Conservation (phyloP, 2,329 filamentous ascomycete genomes). For the Xylariales sp. region DNA sequence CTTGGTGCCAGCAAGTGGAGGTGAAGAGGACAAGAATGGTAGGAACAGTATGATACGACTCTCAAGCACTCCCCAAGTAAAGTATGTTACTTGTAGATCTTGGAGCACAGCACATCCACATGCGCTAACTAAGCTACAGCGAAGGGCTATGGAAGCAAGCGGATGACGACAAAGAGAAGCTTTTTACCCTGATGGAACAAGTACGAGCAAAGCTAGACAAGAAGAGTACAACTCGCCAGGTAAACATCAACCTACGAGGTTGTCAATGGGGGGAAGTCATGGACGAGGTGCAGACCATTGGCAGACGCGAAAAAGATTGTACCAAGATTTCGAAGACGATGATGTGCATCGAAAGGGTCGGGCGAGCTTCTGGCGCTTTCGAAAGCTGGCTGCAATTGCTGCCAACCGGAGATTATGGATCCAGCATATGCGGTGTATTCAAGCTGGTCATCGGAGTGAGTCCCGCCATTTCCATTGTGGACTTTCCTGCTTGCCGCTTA, state of each 20-base stretch:
- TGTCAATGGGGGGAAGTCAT: not conserved
- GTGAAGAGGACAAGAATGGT: too few species aligned
- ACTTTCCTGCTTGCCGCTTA: not conserved
- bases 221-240: not conserved
- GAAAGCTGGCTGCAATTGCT: not conserved
- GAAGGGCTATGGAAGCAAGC: not conserved
- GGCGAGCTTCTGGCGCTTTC: not conserved
- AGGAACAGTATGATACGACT: too few species aligned
- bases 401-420: not conserved
- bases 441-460: not conserved
- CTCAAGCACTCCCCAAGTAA: too few species aligned
- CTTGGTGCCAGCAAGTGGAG: too few species aligned
- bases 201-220: not conserved
- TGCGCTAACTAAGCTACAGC: too few species aligned
- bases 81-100: too few species aligned
- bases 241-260: not conserved
- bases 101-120: too few species aligned
- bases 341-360: not conserved
- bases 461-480: not conserved
- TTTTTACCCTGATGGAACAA: not conserved
- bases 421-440: constrained; percentile 5
- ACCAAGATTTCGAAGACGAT: not conserved
- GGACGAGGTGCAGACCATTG: not conserved
- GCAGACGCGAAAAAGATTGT: too few species aligned
- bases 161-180: not conserved